Evolutionary conservation across 2,329 filamentous ascomycete genomes (phyloP), one percentile per base, ranked within the genome.

Genomic region (Venturiaceae sp.): DNA sequence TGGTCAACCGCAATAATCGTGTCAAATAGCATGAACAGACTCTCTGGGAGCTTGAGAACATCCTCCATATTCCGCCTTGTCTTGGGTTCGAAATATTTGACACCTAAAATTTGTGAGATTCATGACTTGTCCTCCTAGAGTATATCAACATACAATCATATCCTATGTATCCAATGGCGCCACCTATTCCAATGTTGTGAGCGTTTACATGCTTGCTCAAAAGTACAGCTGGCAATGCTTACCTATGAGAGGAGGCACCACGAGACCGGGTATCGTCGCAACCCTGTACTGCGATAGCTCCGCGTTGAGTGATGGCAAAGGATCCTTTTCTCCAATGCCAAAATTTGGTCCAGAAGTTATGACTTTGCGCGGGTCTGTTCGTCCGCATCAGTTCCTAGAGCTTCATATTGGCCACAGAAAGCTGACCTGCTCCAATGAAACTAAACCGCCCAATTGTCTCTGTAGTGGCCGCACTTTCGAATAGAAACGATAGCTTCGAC

Each of bases 11-110:
- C 92, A 30, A 99, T 81, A 61, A 97, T 87, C 41, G 92, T 96
- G 71, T 97, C 89, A 72, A 90, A 97, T 14, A 99, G 80, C 90
- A 97, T 97, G 72, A 99, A 97, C 32, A 97, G 78, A 60, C 90
- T 92, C 78, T 99, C 94, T 0, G 94, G 94, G 44, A 97, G 89
- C 61, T 87, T 77, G 23, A 97, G 80, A 32, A 95, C 82, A 73
- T 99, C 94, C 73, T 94, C 87, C 78, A 96, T 84, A 47, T 90
- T 26, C 54, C 91, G 83, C 28, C 85, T 86, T n/a, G 94, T 97
- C 80, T 92, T 95, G 62, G 94, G 94, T 78, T 99, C 94, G 66
- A 99, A 99, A 75, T 97, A 97, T 68, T 87, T 86, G 66, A 99
- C 90, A 72, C 44, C 44, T 50, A n/a, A 30, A 6, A 16, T 39